phyloP scores from a whole-genome alignment of 495 filamentous ascomycete species.

The Tuber melanosporum region DNA sequence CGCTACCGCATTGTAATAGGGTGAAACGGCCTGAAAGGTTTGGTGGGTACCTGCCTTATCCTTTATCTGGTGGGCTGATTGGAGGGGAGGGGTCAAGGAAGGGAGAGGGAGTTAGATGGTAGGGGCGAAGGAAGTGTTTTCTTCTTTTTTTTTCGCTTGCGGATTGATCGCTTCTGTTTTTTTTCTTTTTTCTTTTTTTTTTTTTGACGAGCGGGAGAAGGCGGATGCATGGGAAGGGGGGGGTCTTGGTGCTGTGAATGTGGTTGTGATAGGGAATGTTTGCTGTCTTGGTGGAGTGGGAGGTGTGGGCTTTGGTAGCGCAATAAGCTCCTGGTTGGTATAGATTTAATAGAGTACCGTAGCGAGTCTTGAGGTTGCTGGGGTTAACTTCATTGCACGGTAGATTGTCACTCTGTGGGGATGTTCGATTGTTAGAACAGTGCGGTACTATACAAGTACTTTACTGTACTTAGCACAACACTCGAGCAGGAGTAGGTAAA shows the following conservation, averaged over 20 bases:
- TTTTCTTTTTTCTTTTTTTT: neutral
- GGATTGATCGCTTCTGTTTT: neutral
- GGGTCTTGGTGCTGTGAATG: neutral
- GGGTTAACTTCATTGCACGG: neutral
- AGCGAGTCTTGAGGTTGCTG: neutral
- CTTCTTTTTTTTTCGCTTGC: neutral
- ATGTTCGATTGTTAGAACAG: neutral
- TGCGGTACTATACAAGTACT: too few relatives aligned
- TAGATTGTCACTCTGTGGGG: neutral
- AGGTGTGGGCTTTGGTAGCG: neutral
- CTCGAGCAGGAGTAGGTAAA: neutral
- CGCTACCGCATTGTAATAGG: neutral
- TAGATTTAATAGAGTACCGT: neutral
- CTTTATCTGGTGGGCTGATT: neutral
- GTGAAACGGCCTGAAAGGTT: neutral
- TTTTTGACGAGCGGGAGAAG: neutral
- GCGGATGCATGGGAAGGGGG: neutral
- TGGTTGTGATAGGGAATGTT: neutral
- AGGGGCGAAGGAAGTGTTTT: neutral
- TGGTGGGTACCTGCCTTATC: conserved; percentile 1
- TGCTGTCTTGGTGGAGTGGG: neutral
- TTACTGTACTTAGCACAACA: neutral
- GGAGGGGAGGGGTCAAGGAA: neutral
- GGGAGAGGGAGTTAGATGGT: neutral
- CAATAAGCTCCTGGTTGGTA: neutral